phyloP scores from a whole-genome alignment of 164 flowering plant species.

The Vitis labrusca region DNA sequence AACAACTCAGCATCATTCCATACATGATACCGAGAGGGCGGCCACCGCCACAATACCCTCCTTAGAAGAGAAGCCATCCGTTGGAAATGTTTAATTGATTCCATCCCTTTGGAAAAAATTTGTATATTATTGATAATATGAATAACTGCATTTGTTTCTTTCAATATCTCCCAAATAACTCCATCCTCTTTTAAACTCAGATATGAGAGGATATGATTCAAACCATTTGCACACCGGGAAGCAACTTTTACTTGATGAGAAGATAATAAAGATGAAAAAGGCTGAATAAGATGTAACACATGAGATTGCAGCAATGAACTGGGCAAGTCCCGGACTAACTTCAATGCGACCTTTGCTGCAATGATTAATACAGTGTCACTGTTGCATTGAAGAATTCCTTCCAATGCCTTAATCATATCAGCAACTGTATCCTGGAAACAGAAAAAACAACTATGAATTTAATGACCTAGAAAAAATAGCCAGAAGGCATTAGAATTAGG shows the following conservation, averaged over 20 bases:
- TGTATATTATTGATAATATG: slow-evolving; percentile 32
- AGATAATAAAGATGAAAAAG: slow-evolving; percentile 54
- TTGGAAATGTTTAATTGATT: slow-evolving; percentile 44
- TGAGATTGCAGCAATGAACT: slow-evolving; percentile 38
- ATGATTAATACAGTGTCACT: slow-evolving; percentile 39
- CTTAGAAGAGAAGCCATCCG: slow-evolving; percentile 64
- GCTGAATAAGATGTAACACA: slow-evolving; percentile 42
- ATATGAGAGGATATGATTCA: slow-evolving; percentile 48
- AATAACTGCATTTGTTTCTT: slow-evolving; percentile 36
- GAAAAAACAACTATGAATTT: neutral
- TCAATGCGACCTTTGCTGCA: slow-evolving; percentile 45
- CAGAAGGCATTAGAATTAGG: no score
- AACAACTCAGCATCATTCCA: slow-evolving; percentile 62
- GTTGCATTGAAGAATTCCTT: slow-evolving; percentile 53
- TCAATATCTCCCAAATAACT: slow-evolving; percentile 51
- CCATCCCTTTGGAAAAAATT: slow-evolving; percentile 28
- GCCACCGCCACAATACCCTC: slow-evolving; percentile 67
- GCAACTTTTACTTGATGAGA: slow-evolving; percentile 35
- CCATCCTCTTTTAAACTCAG: slow-evolving; percentile 42
- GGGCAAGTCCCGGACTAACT: slow-evolving; percentile 55
- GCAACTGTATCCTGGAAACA: slow-evolving; percentile 56
- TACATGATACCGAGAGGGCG: slow-evolving; percentile 58
- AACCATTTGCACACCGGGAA: slow-evolving; percentile 50
- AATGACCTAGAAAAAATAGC: no score
- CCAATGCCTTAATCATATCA: slow-evolving; percentile 66